A percentile compares a stretch with the other conserved stretches of the same genome.
These are phyloP conservation scores for Nemania abortiva DNA, from an alignment of 2,329 filamentous ascomycete genomes.

Conservation along the genomic window DNA sequence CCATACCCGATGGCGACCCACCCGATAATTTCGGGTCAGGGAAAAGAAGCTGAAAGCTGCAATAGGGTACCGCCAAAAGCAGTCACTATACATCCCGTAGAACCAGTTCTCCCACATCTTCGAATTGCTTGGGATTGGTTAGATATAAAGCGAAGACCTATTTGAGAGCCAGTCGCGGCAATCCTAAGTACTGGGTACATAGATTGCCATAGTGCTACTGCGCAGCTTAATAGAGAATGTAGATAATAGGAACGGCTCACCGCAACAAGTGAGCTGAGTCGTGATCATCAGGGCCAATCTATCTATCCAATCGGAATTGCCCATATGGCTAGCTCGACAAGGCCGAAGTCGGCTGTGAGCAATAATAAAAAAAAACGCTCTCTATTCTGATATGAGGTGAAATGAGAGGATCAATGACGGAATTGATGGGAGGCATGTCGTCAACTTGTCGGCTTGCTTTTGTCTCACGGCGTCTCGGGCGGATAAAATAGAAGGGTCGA, in stretches of 20 bases:
- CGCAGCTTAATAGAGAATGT: background rate
- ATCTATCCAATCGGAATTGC: slow-evolving; percentile 28
- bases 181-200: background rate
- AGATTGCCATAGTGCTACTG: background rate
- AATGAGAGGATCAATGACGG: slow-evolving; percentile 34
- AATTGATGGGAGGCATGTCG: slow-evolving; percentile 38
- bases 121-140: slow-evolving; percentile 5
- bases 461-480: background rate
- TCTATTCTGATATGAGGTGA: slow-evolving; percentile 11
- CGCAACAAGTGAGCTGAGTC: slow-evolving; percentile 29
- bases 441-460: slow-evolving; percentile 21
- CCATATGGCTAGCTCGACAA: background rate
- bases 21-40: slow-evolving; percentile 7
- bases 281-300: slow-evolving; percentile 4
- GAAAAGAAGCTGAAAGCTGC: slow-evolving; percentile 21
- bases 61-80: background rate
- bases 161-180: background rate
- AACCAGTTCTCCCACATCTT: slow-evolving; percentile 30
- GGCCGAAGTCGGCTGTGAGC: slow-evolving; percentile 31
- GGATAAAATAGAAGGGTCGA: slow-evolving; percentile 13
- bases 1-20: slow-evolving; percentile 3
- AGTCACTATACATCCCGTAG: background rate
- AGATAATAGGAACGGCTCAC: slow-evolving; percentile 11
- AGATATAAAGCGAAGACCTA: background rate
- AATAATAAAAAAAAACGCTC: slow-evolving; percentile 1